Evolutionary conservation across 2,329 filamentous ascomycete species (phyloP), one percentile per base, ranked within the genome.

Genomic region (Diaporthe sp.): DNA sequence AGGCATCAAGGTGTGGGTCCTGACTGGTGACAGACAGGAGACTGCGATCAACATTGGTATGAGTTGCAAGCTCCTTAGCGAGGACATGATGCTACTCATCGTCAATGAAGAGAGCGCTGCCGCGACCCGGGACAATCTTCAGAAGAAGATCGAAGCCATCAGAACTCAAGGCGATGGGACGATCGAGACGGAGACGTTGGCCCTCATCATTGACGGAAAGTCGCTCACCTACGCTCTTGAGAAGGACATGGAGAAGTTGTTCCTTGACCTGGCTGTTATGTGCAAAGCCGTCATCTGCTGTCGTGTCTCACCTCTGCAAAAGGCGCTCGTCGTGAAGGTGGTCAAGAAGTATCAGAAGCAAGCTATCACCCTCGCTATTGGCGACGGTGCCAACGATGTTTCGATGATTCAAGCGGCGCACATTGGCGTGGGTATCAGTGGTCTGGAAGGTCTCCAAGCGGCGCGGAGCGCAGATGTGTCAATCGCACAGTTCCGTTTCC

Each of bases 11-110:
- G 93, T 99, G 72, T 99, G 97, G 97, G 97, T 99, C 28, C 85
- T 99, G 83, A 99, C 97, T 52, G 97, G 97, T 79, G 97, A 99
- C 87, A 92, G 97, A 80, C 97, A 99, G 85, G 97, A 99, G 84
- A 99, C 97, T 38, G 97, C 97, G 73, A 99, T 99, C 89, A 99
- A 99, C 83, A 99, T 99, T 78, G 97, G 97, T 77, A 99, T 99
- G 97, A 98, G 95, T 83, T 99, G 97, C 86, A 98, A 98, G 85
- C 90, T 99, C 67, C 95, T 99, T 76, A 98, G 95, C 78, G 97
- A 99, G 84, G 97, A 99, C 80, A 99, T 99, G 97, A 98, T 97
- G 81, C 89, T 99, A 15, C 87, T 99, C 72, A 98, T 99, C 79
- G 90, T 99, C 81, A 99, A 99, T 81, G 97, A 99, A 82, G 96